Evolutionary conservation across 805 yeast species (phyloP), one percentile per base, ranked within the genome.

Genomic region (Lipomyces oligophaga): DNA sequence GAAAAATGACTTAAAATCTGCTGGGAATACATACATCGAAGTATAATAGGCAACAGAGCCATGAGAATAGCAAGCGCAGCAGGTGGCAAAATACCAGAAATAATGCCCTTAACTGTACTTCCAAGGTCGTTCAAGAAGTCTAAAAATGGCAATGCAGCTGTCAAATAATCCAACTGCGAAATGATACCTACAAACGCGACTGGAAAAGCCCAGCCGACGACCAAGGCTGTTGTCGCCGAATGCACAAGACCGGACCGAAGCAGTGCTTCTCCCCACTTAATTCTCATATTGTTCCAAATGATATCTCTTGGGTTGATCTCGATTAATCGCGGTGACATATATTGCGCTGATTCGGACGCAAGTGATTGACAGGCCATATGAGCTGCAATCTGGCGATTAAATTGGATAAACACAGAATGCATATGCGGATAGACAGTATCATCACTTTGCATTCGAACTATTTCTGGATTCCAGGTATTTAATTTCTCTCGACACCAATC

Each of bases 41-140:
- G 82, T 58, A 87, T 76, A 24, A 86, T 81, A 3, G 98, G 97
- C 36, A 89, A 80, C 37, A 93, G 67, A 41, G 86, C 75, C 95
- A 88, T 88, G 64, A 90, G 77, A 30, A 88, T 66, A 2, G 95
- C 78, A 63, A 93, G 73, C 45, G 84, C 71, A 48, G 90, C 73
- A 25, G 95, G 78, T 48, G 98, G 98, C 52, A 90, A 72, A 60
- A 89, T 69, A 65, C 93, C 90, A 13, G 97, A 86, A 50, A 90
- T 80, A 38, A 90, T 63, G 70, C 97, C 97, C 68, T 83, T 70
- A 27, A 90, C 62, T n/a, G 45, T 39, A 5, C 69, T 70, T 0
- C 53, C 30, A 70, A 88, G 71, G 43, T 83, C 79, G 61, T 82
- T 71, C 59, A 90, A 76, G 67, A 85, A 90, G 35, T 72, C 67